Base-by-base conservation (phyloP, 192 early-diverging fungal species). In the Coemansia sp. region DNA sequence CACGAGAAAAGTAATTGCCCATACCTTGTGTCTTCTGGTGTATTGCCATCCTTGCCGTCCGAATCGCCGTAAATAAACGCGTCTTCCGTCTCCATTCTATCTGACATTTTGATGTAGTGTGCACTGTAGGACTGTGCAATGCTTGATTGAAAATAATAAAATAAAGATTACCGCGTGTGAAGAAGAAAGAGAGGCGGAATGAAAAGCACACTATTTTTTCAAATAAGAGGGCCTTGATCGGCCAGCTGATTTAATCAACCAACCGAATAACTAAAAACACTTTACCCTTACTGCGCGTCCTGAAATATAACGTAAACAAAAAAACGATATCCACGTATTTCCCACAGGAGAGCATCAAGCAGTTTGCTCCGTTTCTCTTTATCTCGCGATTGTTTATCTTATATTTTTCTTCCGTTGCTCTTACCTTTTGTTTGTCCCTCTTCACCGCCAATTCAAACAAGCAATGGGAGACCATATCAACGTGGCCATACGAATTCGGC, bases 401-500 rank as follows among this genome's bases (percentile, higher is more conserved):
- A 45, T 17, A 45, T 5, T 17, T 17, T 25, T 3, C 23, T 52
- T 29, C 10, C 22, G 3, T 52, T 25, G 7, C 49, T 9, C 49
- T 6, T 52, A 48, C 19, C 17, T 19, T 17, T 8, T 29, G 29
- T 29, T 29, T 29, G 29, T 29, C 29, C 29, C 29, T 3, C 29
- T 52, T 52, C 20, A 1, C 29, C 29, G 29, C 22, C 25, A 20
- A 25, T 25, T 25, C 8, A 52, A 22, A 8, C 49, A 52, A 52
- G 29, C 7, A 59, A 83, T 83, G 83, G 83, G 81, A 46, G 79
- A 78, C 56, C 83, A 82, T 63, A 85, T 93, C 25, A 87, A 88
- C 34, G 91, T 93, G 36, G 86, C 87, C 11, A 87, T 93, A 43
- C 86, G 91, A 56, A 82, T 88, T 38, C 84, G 91, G 43, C 91